Evolutionary conservation across 2,329 filamentous ascomycete species (phyloP).

Genomic region (Pestalotiopsis sp.): DNA sequence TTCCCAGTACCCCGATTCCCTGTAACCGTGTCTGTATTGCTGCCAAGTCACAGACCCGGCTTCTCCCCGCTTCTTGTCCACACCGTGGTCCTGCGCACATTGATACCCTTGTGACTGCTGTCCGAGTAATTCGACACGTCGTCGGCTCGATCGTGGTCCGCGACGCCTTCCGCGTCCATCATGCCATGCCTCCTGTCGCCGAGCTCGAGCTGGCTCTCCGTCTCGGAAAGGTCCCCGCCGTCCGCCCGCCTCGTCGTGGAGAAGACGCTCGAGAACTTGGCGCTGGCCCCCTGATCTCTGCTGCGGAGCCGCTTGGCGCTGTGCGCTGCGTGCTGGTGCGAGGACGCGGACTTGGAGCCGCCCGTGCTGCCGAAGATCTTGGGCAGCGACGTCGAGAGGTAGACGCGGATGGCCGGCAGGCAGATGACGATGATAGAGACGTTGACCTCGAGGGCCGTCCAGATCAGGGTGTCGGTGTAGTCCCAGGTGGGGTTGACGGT

Average conservation of each 20-base stretch:
- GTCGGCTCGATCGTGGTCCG: slow-evolving; percentile 1
- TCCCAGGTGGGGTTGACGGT: slow-evolving; percentile 34
- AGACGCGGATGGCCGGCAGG: slow-evolving; percentile 40
- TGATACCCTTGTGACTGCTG: slow-evolving; percentile 1
- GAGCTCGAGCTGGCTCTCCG: slow-evolving; percentile 13
- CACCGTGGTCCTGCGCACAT: neutral
- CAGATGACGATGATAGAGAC: slow-evolving; percentile 44
- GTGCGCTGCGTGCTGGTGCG: neutral
- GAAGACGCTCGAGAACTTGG: slow-evolving; percentile 4
- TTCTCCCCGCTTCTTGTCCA: neutral
- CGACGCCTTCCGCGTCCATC: slow-evolving; percentile 3
- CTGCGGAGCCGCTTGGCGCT: neutral
- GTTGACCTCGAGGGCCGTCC: slow-evolving; percentile 45
- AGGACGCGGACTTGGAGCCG: neutral
- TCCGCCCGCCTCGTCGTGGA: neutral
- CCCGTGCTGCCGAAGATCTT: slow-evolving; percentile 4
- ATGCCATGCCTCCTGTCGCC: neutral
- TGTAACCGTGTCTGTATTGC: too few relatives aligned
- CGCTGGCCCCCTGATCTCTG: neutral
- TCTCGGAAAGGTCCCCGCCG: neutral
- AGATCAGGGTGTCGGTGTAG: slow-evolving; percentile 39
- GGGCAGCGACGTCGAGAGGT: slow-evolving; percentile 19
- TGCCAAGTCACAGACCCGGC: neutral
- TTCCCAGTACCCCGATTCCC: too few relatives aligned
- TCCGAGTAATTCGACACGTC: neutral